Base-by-base conservation (phyloP, 2,329 filamentous ascomycete genomes). In the Mycosphaerella sp. region DNA sequence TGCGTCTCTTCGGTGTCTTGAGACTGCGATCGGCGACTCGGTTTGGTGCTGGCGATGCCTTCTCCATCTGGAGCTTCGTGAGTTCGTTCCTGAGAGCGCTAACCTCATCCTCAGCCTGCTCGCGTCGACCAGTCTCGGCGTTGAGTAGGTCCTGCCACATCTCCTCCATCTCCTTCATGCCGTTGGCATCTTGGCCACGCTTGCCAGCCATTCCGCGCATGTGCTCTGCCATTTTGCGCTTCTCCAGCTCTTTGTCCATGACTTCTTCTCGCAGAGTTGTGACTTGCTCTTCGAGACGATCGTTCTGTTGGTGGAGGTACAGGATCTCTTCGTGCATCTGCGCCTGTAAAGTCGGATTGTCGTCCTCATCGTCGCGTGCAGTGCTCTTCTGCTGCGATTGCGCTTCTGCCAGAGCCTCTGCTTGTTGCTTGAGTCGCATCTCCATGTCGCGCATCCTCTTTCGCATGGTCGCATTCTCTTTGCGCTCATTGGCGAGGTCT, bases 61-160 rank as follows among this genome's bases (percentile, higher is more conserved):
- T 68, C 21, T 86, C 83, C 25, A 67, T 62, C 12, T 64, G 60
- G 30, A 68, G 40, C 13, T 62, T 53, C 5, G 87, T 85, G 3
- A 94, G 73, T 64, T 98, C 91, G 50, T 95, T 89, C 6, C 88
- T 82, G 13, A 97, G 78, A 61, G 79, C 83, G 58, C 84, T 84
- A 60, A 90, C 90, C 59, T 97, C 90, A 37, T 95, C 88, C 59
- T 97, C 90, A 0, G 87, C 82, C 68, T 95, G 87, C 69, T 96
- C 91, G 52, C 91, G 82, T 27, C 89, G 82, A 3, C 86, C 85
- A 2, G 87, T 93, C 69, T 98, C 93, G 58, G 93, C 88, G 65
- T 96, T 89, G 21, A 96, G 79, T 55, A 97, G 80, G 62, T 96
- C 91, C 68, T 95, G 95, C 85, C 89, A 95, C 69, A 96, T 91